Base-by-base conservation (phyloP, 768 basidiomycete genomes). In the Suillus subluteus region DNA sequence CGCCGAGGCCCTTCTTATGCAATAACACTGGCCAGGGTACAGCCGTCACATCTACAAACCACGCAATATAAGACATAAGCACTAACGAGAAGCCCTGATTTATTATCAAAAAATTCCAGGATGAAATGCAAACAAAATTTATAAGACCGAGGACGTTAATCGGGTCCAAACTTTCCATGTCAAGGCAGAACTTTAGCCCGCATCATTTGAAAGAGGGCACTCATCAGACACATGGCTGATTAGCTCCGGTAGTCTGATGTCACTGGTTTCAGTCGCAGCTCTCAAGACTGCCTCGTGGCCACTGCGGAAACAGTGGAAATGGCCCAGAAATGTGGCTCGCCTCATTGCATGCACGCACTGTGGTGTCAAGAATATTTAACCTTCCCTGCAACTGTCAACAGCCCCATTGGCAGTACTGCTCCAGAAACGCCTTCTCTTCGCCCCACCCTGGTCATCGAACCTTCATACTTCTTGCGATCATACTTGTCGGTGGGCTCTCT, bases 221-320 rank as follows among this genome's bases (percentile, higher is more conserved):
- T 18, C 11, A 56, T 56, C 55, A 56, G 32, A 56, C 55, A 56
- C 30, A 56, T 32, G 52, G 30, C 30, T 26, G 7, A 23, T 54
- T 55, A 55, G 54, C 30, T 46, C 44, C 54, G 30, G 30, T 32
- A 55, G 32, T 32, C 54, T 56, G 32, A 16, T 52, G 50, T 9
- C 16, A 32, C 32, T 37, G 30, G 26, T 30, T 54, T 30, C 52
- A 54, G 7, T 30, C 3, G 21, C 55, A 35, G 9, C 55, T 21
- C 55, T 12, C 32, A 55, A 55, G 18, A 55, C 73, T 75, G 30
- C 66, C 67, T 48, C 82, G 48, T 56, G 55, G 35, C 21, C 35
- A 11, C 41, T 56, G 35, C 6, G 3, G 6, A 13, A n/a, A 35
- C 32, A 56, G 21, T 35, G 55, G 18, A 55, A 55, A 26, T 15